Conservation (phyloP, 2,329 filamentous ascomycete species). For the Alternaria angustiovoidea region DNA sequence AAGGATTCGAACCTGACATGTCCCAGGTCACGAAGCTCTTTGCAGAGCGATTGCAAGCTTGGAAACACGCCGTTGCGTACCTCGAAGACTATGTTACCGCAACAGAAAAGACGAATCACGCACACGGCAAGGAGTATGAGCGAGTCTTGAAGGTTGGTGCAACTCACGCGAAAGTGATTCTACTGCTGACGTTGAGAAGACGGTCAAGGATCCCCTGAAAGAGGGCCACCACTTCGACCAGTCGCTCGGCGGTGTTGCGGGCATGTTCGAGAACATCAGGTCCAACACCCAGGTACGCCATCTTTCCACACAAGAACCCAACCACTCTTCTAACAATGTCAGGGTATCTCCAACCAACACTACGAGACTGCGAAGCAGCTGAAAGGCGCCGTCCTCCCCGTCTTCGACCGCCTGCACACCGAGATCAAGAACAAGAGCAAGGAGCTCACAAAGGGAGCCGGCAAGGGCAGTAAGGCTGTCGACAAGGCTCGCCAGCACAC, state of each 20-base stretch:
- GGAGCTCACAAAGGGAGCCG: conserved; percentile 81
- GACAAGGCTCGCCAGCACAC: conserved; percentile 86
- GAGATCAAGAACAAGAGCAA: conserved; percentile 98
- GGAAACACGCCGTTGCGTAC: conserved; percentile 93
- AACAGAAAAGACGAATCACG: conserved; percentile 85
- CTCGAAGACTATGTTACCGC: conserved; percentile 88
- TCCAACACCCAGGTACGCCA: conserved; percentile 77
- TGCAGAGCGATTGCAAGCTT: conserved; percentile 86
- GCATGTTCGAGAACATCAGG: conserved; percentile 93
- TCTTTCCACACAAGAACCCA: not conserved
- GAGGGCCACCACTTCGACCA: conserved; percentile 95
- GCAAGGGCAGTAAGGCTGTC: conserved; percentile 87
- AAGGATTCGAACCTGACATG: conserved; percentile 2
- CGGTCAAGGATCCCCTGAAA: conserved; percentile 82
- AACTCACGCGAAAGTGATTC: not conserved
- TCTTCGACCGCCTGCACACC: conserved; percentile 88
- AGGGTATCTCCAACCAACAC: conserved; percentile 88
- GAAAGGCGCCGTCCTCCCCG: conserved; percentile 83
- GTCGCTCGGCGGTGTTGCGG: conserved; percentile 82
- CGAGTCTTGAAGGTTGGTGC: conserved; percentile 79
- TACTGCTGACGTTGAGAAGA: conserved; percentile 60
- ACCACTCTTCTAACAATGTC: conserved; percentile 5
- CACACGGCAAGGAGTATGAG: conserved; percentile 93
- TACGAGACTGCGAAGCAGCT: conserved; percentile 90
- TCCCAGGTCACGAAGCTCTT: conserved; percentile 67